Conservation (phyloP, 23 red algal species). For the Pyropia yezoensis region DNA sequence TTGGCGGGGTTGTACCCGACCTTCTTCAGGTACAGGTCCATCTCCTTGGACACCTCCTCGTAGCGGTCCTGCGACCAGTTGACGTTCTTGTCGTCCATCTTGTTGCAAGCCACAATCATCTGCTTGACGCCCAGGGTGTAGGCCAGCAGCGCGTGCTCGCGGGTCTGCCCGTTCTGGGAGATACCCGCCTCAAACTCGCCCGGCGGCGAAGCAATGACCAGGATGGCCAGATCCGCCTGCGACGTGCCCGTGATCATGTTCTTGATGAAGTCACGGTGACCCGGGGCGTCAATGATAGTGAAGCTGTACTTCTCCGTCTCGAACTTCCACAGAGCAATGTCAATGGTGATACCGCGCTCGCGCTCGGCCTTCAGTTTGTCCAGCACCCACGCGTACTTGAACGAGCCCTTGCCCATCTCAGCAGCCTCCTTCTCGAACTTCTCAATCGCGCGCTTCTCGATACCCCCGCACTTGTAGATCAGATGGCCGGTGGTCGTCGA, state of each 20-base stretch:
- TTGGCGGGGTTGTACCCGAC: constrained; percentile 74
- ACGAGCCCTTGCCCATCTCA: constrained; percentile 98
- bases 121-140: constrained; percentile 57
- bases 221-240: constrained; percentile 76
- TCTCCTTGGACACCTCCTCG: constrained; percentile 59
- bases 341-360: constrained; percentile 93
- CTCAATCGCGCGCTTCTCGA: constrained; percentile 86
- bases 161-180: constrained; percentile 81
- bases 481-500: constrained; percentile 87
- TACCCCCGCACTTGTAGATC: constrained; percentile 87
- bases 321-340: constrained; percentile 88
- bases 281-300: constrained; percentile 91
- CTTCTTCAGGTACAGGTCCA: constrained; percentile 67
- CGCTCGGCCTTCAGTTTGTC: constrained; percentile 86
- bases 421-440: constrained; percentile 98
- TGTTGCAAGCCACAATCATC: constrained; percentile 85
- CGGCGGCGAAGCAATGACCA: constrained; percentile 75
- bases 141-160: constrained; percentile 81
- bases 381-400: constrained; percentile 91
- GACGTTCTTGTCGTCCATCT: constrained; percentile 82
- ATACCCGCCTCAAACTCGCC: constrained; percentile 98
- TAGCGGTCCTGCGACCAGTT: constrained; percentile 65
- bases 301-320: constrained; percentile 44
- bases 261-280: constrained; percentile 93
- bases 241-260: constrained; percentile 91